Percentiles rank a stretch among this genome's conserved stretches.
Conservation (phyloP, 2,329 filamentous ascomycete genomes). For the Claviceps maximensis region DNA sequence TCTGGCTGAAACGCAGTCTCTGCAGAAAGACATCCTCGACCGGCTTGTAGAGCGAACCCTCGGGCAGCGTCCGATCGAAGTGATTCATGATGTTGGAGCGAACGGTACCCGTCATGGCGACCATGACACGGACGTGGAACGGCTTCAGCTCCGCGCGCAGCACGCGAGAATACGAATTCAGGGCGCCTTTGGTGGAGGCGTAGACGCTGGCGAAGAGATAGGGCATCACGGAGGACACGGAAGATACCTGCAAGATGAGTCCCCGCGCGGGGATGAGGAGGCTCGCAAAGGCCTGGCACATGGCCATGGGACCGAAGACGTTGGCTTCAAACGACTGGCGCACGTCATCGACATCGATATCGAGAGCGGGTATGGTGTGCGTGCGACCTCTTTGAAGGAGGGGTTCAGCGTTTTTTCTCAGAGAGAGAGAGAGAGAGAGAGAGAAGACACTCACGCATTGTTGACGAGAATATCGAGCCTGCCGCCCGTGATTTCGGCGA, state of each 20-base stretch:
- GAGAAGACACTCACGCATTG: conserved; percentile 33
- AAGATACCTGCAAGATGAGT: conserved; percentile 42
- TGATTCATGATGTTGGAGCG: conserved; percentile 34
- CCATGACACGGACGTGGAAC: conserved; percentile 43
- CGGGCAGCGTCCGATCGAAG: conserved; percentile 27
- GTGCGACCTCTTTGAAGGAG: conserved; percentile 29
- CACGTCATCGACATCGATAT: conserved; percentile 38
- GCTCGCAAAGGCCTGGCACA: conserved; percentile 35
- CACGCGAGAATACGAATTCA: conserved; percentile 38
- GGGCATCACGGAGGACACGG: conserved; percentile 34
- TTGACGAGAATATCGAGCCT: conserved; percentile 46
- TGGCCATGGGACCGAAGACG: conserved; percentile 44
- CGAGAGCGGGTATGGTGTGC: conserved; percentile 37
- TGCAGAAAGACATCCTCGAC: conserved; percentile 32
- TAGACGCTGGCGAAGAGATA: conserved; percentile 42
- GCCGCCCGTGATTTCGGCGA: conserved; percentile 35
- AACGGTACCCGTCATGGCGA: conserved; percentile 41
- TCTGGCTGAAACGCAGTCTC: conserved; percentile 36
- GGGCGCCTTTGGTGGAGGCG: conserved; percentile 41
- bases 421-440: not conserved
- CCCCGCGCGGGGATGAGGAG: conserved; percentile 37
- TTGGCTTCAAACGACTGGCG: conserved; percentile 43
- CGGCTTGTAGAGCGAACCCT: conserved; percentile 32
- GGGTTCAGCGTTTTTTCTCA: not conserved
- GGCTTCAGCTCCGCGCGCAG: conserved; percentile 40